phyloP scores from a whole-genome alignment of 1,284 basidiomycete species.

The Xerocomus amazonicus region DNA sequence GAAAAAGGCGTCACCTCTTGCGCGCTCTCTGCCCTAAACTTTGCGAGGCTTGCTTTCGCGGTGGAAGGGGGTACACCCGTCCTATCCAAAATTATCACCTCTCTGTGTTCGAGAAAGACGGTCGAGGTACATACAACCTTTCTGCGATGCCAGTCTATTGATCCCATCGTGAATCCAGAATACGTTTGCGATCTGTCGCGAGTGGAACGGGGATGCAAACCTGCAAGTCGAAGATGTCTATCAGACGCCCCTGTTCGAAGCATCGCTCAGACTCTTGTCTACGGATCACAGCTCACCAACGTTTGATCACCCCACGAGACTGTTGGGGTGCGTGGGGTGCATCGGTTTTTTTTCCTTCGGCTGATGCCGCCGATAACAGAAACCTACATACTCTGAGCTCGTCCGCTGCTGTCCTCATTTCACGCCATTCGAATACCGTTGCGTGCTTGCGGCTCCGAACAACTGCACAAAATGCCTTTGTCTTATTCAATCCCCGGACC shows the following conservation, averaged over 20 bases:
- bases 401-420: conserved; percentile 48
- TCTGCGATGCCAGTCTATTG: neutral
- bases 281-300: conserved; percentile 40
- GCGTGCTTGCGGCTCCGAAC: conserved; percentile 46
- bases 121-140: conserved; percentile 33
- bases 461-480: conserved; percentile 39
- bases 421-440: conserved; percentile 58
- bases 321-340: conserved; percentile 41
- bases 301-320: conserved; percentile 34
- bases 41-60: conserved; percentile 45
- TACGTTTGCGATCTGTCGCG: conserved; percentile 44
- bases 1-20: conserved; percentile 41
- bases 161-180: conserved; percentile 34
- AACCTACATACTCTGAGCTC: conserved; percentile 26
- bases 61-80: conserved; percentile 31
- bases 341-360: neutral
- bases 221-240: conserved; percentile 49
- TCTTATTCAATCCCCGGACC: conserved; percentile 59
- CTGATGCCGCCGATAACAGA: conserved; percentile 20
- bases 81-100: conserved; percentile 35
- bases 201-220: conserved; percentile 45
- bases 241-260: conserved; percentile 38
- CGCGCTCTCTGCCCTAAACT: conserved; percentile 57
- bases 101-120: conserved; percentile 36
- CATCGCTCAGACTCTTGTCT: conserved; percentile 37